Base-by-base conservation (phyloP, 2,329 filamentous ascomycete species). In the Diaporthe vexans region DNA sequence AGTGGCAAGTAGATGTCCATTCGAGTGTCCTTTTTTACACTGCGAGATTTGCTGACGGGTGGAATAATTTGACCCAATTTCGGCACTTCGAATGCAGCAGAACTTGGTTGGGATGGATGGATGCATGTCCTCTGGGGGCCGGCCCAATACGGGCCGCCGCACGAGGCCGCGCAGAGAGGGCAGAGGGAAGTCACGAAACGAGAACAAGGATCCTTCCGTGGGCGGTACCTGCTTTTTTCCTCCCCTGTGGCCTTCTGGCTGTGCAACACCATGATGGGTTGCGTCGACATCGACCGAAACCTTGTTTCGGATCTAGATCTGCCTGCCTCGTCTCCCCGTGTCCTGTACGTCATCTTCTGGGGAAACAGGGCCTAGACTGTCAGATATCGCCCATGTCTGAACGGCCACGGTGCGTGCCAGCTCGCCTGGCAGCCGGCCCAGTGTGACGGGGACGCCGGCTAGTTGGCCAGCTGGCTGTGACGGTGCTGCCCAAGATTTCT, bases 261-360 rank as follows among this genome's bases (percentile, higher is more conserved):
- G 46, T 54, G 46, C n/a, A 13, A 40, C 59, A 63, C 29, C n/a
- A 29, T 48, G 33, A 26, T 24, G 29, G 48, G 63, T 24, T 54
- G 33, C 63, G 63, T 52, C n/a, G 21, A 26, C 63, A 35, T 54
- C 33, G 63, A 54, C 63, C 63, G 33, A 40, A 63, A 54, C 48
- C 33, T 40, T 21, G 63, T 68, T 68, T 68, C 63, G 63, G 48
- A 68, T 68, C 63, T 68, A 54, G 63, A 68, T 68, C 63, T 54
- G 63, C 21, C 21, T 35, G 19, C 63, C 15, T 19, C 24, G 9
- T 17, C 15, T 52, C 63, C 48, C 48, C n/a, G n/a, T 37, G 63
- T 40, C 48, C 40, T 68, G 63, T 40, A 40, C 63, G 63, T 68
- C 63, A 68, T 68, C 48, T 29, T 21, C 63, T 35, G 63, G 46